Base-by-base conservation (phyloP, 2,329 filamentous ascomycete species). In the Pseudogymnoascus destructans region DNA sequence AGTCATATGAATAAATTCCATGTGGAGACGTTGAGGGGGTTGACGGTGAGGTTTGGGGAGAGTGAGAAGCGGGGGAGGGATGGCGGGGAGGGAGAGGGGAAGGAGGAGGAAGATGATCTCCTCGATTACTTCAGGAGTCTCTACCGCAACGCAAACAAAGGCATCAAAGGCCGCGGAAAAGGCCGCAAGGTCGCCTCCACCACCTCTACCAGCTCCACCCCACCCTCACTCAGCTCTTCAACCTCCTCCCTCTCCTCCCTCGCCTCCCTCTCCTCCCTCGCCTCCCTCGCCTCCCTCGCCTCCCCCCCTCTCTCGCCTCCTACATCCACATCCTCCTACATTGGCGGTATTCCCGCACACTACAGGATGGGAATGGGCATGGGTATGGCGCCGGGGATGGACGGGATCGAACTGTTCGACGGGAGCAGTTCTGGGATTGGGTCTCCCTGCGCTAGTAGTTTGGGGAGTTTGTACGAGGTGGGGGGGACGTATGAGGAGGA, bases 101-200 rank as follows among this genome's bases (percentile, higher is more conserved):
- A 13, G 49, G 55, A 15, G 27, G n/a, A 17, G 11, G 89, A 96
- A 66, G 84, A 81, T 61, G 85, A 89, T 60, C 76, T 96, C 56
- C 89, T 87, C 75, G 81, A 86, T 64, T 95, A 95, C 73, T 93
- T 97, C 68, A 80, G 84, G 3, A 79, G 79, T 0, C 77, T 95
- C n/a, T 96, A 95, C 78, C 95, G 95, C 76, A 95, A 97, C 73
- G 91, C 87, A 73, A 97, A 97, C 79, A 95, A 95, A 72, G 93
- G 93, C 1, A 96, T 97, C 76, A 97, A 96, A 73, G 93, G 93
- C 9, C 84, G 93, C 49, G 93, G 93, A 42, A 93, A 92, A 69
- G 87, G 91, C 65, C 79, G 89, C 59, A 83, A 82, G 59, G 85
- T 90, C 58, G 69, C 64, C 13, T 57, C 61, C 3, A 61, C 57